Evolutionary conservation across 306 rosid species (phyloP).

Genomic region (Quercus aquifolioides): DNA sequence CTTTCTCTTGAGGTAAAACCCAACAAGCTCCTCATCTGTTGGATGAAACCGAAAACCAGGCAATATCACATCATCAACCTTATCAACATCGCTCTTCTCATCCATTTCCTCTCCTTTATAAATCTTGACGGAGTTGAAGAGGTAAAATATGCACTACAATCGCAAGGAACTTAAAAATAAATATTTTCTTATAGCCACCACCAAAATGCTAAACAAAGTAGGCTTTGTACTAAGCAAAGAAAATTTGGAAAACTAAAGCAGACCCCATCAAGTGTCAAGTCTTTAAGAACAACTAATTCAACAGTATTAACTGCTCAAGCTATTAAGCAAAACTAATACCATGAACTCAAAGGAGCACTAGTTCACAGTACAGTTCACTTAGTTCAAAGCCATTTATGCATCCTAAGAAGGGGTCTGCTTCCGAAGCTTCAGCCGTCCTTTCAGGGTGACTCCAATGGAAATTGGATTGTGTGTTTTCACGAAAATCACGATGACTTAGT

Average conservation of each 20-base stretch:
- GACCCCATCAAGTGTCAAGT: constrained; percentile 5
- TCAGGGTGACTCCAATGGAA: constrained; percentile 29
- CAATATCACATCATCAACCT: constrained; percentile 53
- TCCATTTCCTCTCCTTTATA: constrained; percentile 45
- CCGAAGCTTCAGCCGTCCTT: constrained; percentile 52
- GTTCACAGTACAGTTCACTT: constrained; percentile 17
- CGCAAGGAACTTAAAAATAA: background rate
- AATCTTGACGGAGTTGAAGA: background rate
- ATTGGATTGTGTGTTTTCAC: constrained; percentile 8
- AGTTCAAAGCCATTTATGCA: constrained; percentile 33
- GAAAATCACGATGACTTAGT: constrained; percentile 27
- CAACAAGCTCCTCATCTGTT: constrained; percentile 82
- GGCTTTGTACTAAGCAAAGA: constrained; percentile 1
- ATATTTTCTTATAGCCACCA: too few relatives aligned
- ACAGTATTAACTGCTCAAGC: background rate
- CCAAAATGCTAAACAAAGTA: too few relatives aligned
- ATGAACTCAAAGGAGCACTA: constrained; percentile 21
- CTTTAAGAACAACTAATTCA: constrained; percentile 7
- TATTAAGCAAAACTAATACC: constrained; percentile 25
- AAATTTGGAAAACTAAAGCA: constrained; percentile 22
- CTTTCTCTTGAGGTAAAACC: constrained; percentile 66
- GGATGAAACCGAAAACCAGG: constrained; percentile 89
- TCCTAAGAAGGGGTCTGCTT: constrained; percentile 34
- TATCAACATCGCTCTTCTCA: constrained; percentile 56
- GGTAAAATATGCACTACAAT: constrained; percentile 1